phyloP scores from a whole-genome alignment of 2,329 filamentous ascomycete genomes.

The Metarhizium robertsii region DNA sequence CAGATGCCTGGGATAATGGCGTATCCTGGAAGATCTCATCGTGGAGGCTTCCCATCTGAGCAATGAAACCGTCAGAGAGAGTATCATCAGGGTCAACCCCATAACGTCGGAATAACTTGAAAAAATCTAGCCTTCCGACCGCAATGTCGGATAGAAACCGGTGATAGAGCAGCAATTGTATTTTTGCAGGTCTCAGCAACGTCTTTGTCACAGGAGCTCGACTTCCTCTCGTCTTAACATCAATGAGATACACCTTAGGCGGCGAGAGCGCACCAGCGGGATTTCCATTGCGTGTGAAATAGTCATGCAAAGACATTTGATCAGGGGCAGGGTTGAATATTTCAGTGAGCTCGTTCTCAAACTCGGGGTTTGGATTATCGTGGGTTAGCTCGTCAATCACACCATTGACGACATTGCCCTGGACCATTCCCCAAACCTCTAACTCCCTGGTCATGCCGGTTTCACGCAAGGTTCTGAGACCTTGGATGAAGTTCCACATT shows the following conservation, averaged over 20 bases:
- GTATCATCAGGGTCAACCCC: slow-evolving; percentile 51
- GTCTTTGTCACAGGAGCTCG: slow-evolving; percentile 55
- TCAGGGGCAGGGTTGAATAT: slow-evolving; percentile 16
- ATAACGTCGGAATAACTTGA: slow-evolving; percentile 62
- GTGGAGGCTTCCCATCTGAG: slow-evolving; percentile 61
- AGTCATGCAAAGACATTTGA: slow-evolving; percentile 32
- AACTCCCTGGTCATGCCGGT: slow-evolving; percentile 66
- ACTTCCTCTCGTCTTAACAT: slow-evolving; percentile 75
- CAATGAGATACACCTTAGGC: slow-evolving; percentile 60
- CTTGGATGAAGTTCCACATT: slow-evolving; percentile 88
- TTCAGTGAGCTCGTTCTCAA: slow-evolving; percentile 49
- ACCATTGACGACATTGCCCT: slow-evolving; percentile 77
- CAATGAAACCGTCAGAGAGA: slow-evolving; percentile 74
- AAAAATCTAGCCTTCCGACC: slow-evolving; percentile 59
- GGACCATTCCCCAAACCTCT: slow-evolving; percentile 76
- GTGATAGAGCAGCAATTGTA: slow-evolving; percentile 88
- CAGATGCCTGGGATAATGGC: slow-evolving; percentile 22
- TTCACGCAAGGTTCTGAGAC: slow-evolving; percentile 62
- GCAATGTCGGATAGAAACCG: slow-evolving; percentile 72
- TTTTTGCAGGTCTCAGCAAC: slow-evolving; percentile 65
- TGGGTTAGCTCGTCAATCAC: slow-evolving; percentile 82
- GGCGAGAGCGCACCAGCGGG: neutral
- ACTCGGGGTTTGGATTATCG: slow-evolving; percentile 61
- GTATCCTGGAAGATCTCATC: slow-evolving; percentile 52
- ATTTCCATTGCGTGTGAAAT: slow-evolving; percentile 23